phyloP scores from a whole-genome alignment of 805 yeast species.

The Candida insectalens region DNA sequence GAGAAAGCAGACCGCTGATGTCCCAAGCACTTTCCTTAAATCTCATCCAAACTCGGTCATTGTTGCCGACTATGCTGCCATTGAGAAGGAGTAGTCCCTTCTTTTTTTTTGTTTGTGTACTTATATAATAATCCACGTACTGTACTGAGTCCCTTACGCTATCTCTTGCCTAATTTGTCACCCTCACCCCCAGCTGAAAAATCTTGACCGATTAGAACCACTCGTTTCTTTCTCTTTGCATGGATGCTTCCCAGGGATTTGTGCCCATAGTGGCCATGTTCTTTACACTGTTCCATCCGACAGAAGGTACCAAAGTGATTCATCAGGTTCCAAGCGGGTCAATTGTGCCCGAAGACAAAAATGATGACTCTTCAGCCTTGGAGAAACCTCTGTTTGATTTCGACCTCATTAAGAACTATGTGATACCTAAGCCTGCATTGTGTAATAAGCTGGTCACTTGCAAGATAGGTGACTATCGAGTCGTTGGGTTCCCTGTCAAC shows the following conservation, averaged over 20 bases:
- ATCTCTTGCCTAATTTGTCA: too few species aligned
- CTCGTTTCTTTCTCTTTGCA: slow-evolving; percentile 2
- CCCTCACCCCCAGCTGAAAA: too few species aligned
- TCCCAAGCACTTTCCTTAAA: slow-evolving; percentile 42
- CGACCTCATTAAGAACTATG: slow-evolving; percentile 78
- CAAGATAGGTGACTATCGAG: slow-evolving; percentile 57
- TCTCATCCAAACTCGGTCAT: slow-evolving; percentile 34
- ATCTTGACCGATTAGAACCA: too few species aligned
- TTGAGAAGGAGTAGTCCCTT: slow-evolving; percentile 7
- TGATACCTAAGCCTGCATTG: slow-evolving; percentile 87
- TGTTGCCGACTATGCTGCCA: slow-evolving; percentile 40
- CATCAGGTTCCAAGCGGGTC: slow-evolving; percentile 84
- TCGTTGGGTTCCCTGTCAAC: slow-evolving; percentile 85
- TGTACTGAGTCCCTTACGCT: too few species aligned
- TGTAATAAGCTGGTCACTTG: slow-evolving; percentile 76
- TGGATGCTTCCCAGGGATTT: slow-evolving; percentile 44
- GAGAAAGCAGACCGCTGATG: slow-evolving; percentile 30
- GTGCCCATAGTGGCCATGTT: slow-evolving; percentile 84
- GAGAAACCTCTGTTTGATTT: slow-evolving; percentile 54
- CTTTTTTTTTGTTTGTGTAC: too few species aligned
- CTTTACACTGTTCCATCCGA: slow-evolving; percentile 89
- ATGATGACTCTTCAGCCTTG: slow-evolving; percentile 25
- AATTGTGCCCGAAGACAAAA: slow-evolving; percentile 30
- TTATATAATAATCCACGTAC: too few species aligned
- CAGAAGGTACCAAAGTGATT: slow-evolving; percentile 87